Evolutionary conservation across 2,329 filamentous ascomycete genomes (phyloP).

Genomic region (Ascochyta lentis): DNA sequence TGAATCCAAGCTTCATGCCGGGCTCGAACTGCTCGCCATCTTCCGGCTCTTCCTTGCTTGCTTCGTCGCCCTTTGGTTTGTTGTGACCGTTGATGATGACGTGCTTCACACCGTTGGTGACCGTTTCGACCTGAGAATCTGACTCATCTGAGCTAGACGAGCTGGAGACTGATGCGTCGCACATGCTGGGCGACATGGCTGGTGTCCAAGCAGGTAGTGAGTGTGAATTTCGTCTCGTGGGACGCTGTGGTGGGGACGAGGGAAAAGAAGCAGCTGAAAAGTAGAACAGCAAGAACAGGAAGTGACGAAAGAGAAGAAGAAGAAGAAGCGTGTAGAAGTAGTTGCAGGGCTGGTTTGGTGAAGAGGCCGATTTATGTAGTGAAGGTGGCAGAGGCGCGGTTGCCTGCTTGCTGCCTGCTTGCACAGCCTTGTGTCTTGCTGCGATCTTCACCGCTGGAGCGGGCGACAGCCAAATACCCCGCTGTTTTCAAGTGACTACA

Average conservation of each 20-base stretch:
- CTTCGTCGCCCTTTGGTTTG: constrained; percentile 2
- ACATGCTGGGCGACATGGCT: constrained; percentile 2
- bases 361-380: constrained; percentile 9
- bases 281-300: not conserved
- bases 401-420: constrained; percentile 17
- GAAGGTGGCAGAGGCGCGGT: constrained; percentile 3
- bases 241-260: not conserved
- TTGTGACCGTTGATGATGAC: constrained; percentile 20
- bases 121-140: not conserved
- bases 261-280: not conserved
- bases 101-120: constrained; percentile 20
- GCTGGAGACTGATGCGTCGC: not conserved
- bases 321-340: not conserved
- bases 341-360: not conserved
- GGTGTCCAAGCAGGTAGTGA: not conserved
- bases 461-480: not conserved
- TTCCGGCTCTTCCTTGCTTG: constrained; percentile 1
- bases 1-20: constrained; percentile 18
- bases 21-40: constrained; percentile 1
- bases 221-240: not conserved
- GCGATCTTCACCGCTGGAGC: not conserved
- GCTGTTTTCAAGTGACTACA: not conserved
- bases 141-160: constrained; percentile 13
- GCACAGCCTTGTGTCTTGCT: constrained; percentile 5
- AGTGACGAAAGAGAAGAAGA: not conserved